Evolutionary conservation across 116 monocot species (phyloP), one percentile per base, ranked within the genome.

Genomic region (Cymodocea nodosa): DNA sequence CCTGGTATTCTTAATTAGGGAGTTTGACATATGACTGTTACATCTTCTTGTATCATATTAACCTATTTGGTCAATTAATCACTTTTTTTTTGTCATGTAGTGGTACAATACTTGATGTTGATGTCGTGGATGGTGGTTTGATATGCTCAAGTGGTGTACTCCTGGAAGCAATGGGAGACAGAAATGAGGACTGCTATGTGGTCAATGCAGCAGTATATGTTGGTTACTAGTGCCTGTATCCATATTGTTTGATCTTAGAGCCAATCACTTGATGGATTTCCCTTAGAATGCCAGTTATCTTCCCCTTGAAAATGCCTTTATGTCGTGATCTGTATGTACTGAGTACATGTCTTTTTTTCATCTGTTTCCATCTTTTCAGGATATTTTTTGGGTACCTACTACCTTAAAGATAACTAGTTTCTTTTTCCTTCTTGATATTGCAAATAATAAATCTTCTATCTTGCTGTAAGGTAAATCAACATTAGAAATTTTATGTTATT

Each of bases 131-230:
- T 57, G 95, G 95, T 59, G 95, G 95, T 51, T 73, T 95, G 90
- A 87, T 95, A 76, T 95, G 95, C 74, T 95, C 95, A 17, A 95
- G 95, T 59, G 90, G 95, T 54, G 83, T 83, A 17, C 78, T 56
- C 64, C 71, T 95, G 11, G 95, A 95, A 83, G 95, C 83, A 23
- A 90, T 95, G 95, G 90, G 90, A 48, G 95, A 95, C 70, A 83
- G 83, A 67, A 95, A 83, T 77, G 87, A 87, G 35, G 90, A 90
- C 48, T 95, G 95, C 70, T 95, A 95, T 69, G 75, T 95, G 16
- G 95, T 95, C 66, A 95, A 95, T 78, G 90, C 87, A 73, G 90
- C 90, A 15, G 84, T 94, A 15, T 94, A 89, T 83, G 89, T 94
- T 73, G 94, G 94, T 68, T 94, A 94, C 71, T 94, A 64, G 68